Evolutionary conservation across 148 eudicot species (phyloP).

Genomic region (Cornus florida): DNA sequence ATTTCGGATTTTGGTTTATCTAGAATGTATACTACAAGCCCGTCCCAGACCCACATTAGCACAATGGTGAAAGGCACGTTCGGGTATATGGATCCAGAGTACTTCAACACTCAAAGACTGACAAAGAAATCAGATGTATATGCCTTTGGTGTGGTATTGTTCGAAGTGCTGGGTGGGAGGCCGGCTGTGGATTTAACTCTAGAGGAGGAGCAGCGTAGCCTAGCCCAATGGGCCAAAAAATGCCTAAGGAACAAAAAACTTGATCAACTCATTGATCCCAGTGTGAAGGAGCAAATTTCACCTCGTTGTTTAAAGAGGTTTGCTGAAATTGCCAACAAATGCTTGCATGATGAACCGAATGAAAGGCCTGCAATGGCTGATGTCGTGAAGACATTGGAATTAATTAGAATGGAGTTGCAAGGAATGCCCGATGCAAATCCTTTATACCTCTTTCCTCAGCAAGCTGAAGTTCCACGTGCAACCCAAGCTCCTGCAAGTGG

Average conservation of each 20-base stretch:
- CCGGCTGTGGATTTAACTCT: conserved; percentile 13
- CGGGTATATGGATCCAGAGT: conserved; percentile 29
- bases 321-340: too few species aligned
- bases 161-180: conserved; percentile 10
- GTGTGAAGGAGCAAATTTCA: too few species aligned
- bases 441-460: too few species aligned
- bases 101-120: conserved; percentile 14
- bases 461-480: conserved; percentile 67
- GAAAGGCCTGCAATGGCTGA: too few species aligned
- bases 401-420: too few species aligned
- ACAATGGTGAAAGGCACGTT: conserved; percentile 24
- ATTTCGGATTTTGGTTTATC: conserved; percentile 30
- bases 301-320: too few species aligned
- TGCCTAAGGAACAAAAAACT: not conserved
- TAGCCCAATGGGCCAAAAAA: conserved; percentile 4
- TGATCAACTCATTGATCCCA: too few species aligned
- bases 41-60: conserved; percentile 15
- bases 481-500: conserved; percentile 45
- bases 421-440: too few species aligned
- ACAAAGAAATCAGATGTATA: conserved; percentile 17
- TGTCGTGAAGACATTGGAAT: too few species aligned
- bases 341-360: too few species aligned
- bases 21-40: conserved; percentile 1
- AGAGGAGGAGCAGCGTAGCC: conserved; percentile 7
- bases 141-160: conserved; percentile 25